Evolutionary conservation across 805 yeast genomes (phyloP).

Genomic region (Metschnikowia baotianmanensis): DNA sequence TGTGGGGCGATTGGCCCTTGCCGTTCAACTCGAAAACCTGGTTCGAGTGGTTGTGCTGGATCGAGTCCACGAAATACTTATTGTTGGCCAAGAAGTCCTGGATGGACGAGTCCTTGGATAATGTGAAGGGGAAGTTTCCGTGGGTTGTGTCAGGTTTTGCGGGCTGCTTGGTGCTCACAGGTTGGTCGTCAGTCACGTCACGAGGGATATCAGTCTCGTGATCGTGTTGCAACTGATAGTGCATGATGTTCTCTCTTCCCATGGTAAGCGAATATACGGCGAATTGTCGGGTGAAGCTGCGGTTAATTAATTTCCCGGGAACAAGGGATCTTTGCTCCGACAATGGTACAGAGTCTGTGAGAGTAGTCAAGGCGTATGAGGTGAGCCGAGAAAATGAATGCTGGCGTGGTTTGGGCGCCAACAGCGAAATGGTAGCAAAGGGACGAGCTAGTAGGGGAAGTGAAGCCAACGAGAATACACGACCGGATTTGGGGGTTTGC

Average conservation of each 20-base stretch:
- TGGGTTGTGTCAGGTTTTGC: conserved; percentile 17
- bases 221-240: conserved; percentile 40
- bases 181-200: conserved; percentile 6
- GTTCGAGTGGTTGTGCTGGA: conserved; percentile 21
- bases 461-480: not conserved
- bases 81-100: conserved; percentile 21
- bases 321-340: too few species aligned
- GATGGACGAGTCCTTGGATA: conserved; percentile 34
- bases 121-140: conserved; percentile 42
- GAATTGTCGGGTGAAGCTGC: conserved; percentile 2
- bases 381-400: not conserved
- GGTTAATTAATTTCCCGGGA: too few species aligned
- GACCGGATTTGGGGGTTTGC: not conserved
- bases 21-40: conserved; percentile 21
- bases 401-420: too few species aligned
- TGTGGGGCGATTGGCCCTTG: conserved; percentile 22
- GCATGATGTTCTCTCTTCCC: conserved; percentile 43
- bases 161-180: conserved; percentile 7
- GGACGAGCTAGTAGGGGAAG: not conserved
- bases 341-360: too few species aligned
- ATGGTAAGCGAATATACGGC: conserved; percentile 18
- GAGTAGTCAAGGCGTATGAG: not conserved
- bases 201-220: conserved; percentile 33
- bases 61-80: conserved; percentile 19
- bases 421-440: not conserved